Conservation (phyloP, 1,139 yeast genomes). For the Protomyces pachydermus region DNA sequence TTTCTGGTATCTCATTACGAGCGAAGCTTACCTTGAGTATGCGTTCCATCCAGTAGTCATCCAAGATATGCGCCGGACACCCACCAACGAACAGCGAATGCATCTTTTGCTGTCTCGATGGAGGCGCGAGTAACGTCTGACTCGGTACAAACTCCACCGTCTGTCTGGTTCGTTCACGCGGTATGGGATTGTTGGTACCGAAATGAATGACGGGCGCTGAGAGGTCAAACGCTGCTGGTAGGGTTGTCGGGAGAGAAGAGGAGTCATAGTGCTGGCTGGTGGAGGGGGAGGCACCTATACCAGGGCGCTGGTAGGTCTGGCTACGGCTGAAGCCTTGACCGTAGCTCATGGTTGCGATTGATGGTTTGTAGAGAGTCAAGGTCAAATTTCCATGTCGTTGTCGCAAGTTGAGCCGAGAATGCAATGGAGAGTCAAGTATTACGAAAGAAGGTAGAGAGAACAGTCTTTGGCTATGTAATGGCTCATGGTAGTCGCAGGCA, state of each 20-base stretch:
- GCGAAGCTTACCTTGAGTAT: conserved; percentile 31
- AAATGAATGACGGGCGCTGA: conserved; percentile 29
- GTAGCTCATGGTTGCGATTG: background rate
- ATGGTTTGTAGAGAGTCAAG: no score
- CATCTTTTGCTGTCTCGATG: conserved; percentile 37
- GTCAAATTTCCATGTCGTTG: no score
- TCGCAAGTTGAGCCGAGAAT: no score
- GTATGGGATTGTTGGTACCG: conserved; percentile 23
- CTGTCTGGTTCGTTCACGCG: conserved; percentile 8
- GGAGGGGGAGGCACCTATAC: background rate
- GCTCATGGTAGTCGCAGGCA: no score
- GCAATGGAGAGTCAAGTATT: no score
- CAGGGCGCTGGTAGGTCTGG: background rate
- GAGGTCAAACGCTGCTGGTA: conserved; percentile 8
- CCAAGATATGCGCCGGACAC: conserved; percentile 36
- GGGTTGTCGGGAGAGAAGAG: background rate
- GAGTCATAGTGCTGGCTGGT: background rate
- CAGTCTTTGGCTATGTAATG: background rate
- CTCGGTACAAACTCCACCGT: conserved; percentile 1
- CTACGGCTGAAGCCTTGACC: background rate
- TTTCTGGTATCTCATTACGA: no score
- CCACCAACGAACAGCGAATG: conserved; percentile 38
- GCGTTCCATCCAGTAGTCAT: conserved; percentile 36
- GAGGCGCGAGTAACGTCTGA: conserved; percentile 25
- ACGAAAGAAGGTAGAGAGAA: no score